phyloP scores from a whole-genome alignment of 352 stramenopile genomes.

The Globisporangium parvum region DNA sequence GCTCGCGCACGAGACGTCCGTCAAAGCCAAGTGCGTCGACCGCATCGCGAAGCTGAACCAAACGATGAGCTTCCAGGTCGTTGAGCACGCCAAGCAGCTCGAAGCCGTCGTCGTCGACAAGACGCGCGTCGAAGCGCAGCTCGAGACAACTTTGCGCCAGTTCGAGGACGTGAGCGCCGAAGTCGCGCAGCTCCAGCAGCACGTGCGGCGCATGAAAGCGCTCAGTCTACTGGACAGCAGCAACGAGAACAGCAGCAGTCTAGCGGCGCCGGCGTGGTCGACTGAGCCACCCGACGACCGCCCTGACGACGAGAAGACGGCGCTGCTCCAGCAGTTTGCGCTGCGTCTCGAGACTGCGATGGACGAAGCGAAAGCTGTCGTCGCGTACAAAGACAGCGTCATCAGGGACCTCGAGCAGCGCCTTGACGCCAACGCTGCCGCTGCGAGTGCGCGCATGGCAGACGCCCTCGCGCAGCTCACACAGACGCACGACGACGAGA shows the following conservation, averaged over 20 bases:
- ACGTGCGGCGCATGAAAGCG: conserved; percentile 36
- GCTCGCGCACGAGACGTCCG: conserved; percentile 33
- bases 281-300: conserved; percentile 13
- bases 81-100: conserved; percentile 59
- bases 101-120: conserved; percentile 36
- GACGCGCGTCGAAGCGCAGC: conserved; percentile 20
- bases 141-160: conserved; percentile 34
- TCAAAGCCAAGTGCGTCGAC: conserved; percentile 69
- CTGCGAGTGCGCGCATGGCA: not conserved
- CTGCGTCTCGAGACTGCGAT: conserved; percentile 50
- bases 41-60: conserved; percentile 65
- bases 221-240: not conserved
- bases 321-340: conserved; percentile 52
- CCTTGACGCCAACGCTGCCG: conserved; percentile 17
- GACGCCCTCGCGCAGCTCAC: conserved; percentile 3
- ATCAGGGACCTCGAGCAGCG: conserved; percentile 46
- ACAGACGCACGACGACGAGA: not conserved
- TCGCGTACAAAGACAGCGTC: conserved; percentile 54
- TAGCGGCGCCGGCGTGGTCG: not conserved
- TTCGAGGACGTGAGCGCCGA: conserved; percentile 38
- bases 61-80: conserved; percentile 55
- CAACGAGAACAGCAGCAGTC: not conserved
- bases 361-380: conserved; percentile 61
- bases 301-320: conserved; percentile 18
- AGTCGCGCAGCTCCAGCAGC: conserved; percentile 33